Base-by-base conservation (phyloP, 768 basidiomycete species). In the Amanita molliuscula region DNA sequence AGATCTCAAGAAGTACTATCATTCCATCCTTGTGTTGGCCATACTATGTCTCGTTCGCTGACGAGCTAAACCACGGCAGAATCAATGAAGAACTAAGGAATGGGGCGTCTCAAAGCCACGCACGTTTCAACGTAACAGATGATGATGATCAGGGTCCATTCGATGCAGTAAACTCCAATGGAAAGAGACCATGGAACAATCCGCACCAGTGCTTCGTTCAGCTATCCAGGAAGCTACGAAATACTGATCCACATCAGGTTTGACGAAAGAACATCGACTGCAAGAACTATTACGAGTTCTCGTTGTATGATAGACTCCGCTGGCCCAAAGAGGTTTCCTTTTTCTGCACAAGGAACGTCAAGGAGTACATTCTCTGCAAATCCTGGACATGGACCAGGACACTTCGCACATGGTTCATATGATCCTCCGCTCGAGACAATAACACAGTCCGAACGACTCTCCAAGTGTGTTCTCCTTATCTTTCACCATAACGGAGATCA, bases 131-230 rank as follows among this genome's bases (percentile, higher is more conserved):
- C 34, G 54, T 55, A 29, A 49, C 55, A 11, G 55, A 56, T 49
- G 63, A 65, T 28, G 53, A 50, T 34, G 48, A 44, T 7, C 55
- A 56, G 26, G 56, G 62, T 35, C 64, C 72, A 4, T 71, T 75
- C 4, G 62, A 67, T 6, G 53, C 58, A 44, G 33, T 62, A 8
- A 86, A 86, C 55, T 56, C 59, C 9, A 84, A 84, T 54, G 79
- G 81, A 42, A 90, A 89, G 58, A 79, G 88, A 15, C 70, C 67
- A 48, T 78, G 81, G 70, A 40, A 31, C 21, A 44, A 46, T 26
- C 16, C 42, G 23, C 49, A 50, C 26, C 41, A 44, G 49, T 50
- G 34, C 49, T 35, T 43, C 40, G 16, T 37, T 50, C 40, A 4
- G 13, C 20, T 36, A 10, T 28, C 41, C 31, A 20, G 16, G 20